A percentile compares a stretch with the other conserved stretches of the same genome.
Conservation (phyloP, 129 eudicot genomes). For the Mikania micrantha region DNA sequence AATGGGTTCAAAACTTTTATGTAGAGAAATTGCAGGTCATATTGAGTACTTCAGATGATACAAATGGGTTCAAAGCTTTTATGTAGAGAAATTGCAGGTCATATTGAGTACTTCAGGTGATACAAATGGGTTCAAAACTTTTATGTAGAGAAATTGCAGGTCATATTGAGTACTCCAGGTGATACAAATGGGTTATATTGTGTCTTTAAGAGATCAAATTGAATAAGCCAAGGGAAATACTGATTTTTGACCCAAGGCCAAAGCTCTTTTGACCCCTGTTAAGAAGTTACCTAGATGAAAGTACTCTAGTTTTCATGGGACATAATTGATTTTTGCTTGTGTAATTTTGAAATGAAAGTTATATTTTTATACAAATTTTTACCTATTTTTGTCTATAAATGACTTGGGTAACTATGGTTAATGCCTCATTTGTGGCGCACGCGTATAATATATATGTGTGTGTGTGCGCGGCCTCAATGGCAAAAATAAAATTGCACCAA, state of each 20-base stretch:
- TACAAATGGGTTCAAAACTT: too few relatives aligned
- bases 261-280: not conserved
- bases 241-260: too few relatives aligned
- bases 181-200: not conserved
- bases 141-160: too few relatives aligned
- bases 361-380: not conserved
- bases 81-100: conserved; percentile 85
- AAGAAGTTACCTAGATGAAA: not conserved
- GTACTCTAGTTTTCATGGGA: not conserved
- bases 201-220: not conserved
- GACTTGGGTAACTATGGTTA: too few relatives aligned
- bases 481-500: too few relatives aligned
- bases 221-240: not conserved
- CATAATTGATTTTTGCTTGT: not conserved
- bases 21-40: too few relatives aligned
- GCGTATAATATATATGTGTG: too few relatives aligned
- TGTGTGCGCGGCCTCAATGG: too few relatives aligned
- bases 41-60: too few relatives aligned
- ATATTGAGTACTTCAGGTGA: conserved; percentile 56
- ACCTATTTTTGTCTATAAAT: not conserved
- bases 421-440: too few relatives aligned
- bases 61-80: conserved; percentile 49
- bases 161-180: too few relatives aligned
- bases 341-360: too few relatives aligned
- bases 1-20: not conserved